These are phyloP conservation scores for Balakata baccata DNA, from an alignment of 345 rosid species.

Conservation along the genomic window DNA sequence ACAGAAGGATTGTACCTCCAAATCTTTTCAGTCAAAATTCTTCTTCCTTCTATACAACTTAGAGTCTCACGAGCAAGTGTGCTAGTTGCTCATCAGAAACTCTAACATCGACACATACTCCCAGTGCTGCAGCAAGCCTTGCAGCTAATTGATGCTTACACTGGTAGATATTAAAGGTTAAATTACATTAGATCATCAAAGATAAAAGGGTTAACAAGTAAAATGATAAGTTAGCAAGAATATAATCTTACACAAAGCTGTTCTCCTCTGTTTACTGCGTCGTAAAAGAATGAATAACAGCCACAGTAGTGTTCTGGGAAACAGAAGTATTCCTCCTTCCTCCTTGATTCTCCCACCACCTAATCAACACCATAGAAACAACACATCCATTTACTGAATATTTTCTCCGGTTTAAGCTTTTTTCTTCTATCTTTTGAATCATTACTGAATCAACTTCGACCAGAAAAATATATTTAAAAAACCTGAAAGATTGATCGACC, in stretches of 20 bases:
- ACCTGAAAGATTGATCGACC: slow-evolving; percentile 48
- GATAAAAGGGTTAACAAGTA: neutral
- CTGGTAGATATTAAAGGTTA: slow-evolving; percentile 27
- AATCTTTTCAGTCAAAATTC: no score
- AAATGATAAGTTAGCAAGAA: neutral
- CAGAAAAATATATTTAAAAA: no score
- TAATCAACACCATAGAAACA: slow-evolving; percentile 16
- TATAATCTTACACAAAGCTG: slow-evolving; percentile 64
- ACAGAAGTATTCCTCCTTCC: slow-evolving; percentile 82
- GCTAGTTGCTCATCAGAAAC: slow-evolving; percentile 77
- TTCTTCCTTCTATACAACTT: neutral
- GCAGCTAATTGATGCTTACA: slow-evolving; percentile 93
- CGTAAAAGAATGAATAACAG: slow-evolving; percentile 88
- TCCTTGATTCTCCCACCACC: slow-evolving; percentile 86
- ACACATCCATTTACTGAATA: neutral
- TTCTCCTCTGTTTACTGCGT: slow-evolving; percentile 77
- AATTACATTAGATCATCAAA: neutral
- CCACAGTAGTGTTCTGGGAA: slow-evolving; percentile 73
- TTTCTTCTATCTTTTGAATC: no score
- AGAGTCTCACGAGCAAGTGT: slow-evolving; percentile 56
- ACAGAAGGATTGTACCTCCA: neutral
- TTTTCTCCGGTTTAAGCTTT: no score
- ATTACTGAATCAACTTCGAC: no score
- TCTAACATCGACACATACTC: slow-evolving; percentile 46
- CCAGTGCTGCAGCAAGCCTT: slow-evolving; percentile 64